These are phyloP conservation scores for Polyporus arcularius DNA, from an alignment of 768 basidiomycete genomes.

Conservation along the genomic window DNA sequence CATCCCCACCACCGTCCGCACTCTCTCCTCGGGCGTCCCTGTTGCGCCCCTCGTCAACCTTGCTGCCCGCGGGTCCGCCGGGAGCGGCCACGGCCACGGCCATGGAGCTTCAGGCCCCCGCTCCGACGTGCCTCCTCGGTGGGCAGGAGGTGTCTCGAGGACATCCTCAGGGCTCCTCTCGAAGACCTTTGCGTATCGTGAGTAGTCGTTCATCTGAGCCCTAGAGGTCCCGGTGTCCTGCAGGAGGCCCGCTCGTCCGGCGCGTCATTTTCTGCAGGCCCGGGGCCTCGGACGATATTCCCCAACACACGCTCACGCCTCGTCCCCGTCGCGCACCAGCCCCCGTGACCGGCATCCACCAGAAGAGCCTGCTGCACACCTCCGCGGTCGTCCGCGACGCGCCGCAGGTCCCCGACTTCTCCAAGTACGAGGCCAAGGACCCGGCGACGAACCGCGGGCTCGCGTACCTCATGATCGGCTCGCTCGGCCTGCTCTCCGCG, in stretches of 20 bases:
- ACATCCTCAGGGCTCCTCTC: constrained; percentile 59
- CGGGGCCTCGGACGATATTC: not conserved
- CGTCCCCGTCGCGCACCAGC: constrained; percentile 37
- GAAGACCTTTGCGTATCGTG: constrained; percentile 65
- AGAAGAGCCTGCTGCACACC: constrained; percentile 78
- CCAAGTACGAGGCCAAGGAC: constrained; percentile 73
- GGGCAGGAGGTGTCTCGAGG: constrained; percentile 57
- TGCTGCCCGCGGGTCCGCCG: constrained; percentile 58
- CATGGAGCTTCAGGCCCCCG: constrained; percentile 58
- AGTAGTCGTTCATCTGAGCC: constrained; percentile 24
- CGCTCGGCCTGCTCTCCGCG: constrained; percentile 91
- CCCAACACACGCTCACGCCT: constrained; percentile 3
- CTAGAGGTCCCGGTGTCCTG: not conserved
- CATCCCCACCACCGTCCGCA: constrained; percentile 78
- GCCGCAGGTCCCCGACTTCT: constrained; percentile 88
- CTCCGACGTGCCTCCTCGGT: constrained; percentile 62
- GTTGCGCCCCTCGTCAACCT: constrained; percentile 74
- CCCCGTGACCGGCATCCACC: constrained; percentile 53
- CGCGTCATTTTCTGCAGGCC: constrained; percentile 3
- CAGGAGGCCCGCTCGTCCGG: not conserved
- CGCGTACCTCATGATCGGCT: constrained; percentile 89
- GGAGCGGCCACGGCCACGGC: constrained; percentile 54
- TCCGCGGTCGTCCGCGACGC: constrained; percentile 68
- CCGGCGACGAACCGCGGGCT: constrained; percentile 69
- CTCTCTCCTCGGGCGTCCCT: constrained; percentile 80